These are phyloP conservation scores for Talaromyces sp. DNA, from an alignment of 2,329 filamentous ascomycete genomes.

Conservation along the genomic window DNA sequence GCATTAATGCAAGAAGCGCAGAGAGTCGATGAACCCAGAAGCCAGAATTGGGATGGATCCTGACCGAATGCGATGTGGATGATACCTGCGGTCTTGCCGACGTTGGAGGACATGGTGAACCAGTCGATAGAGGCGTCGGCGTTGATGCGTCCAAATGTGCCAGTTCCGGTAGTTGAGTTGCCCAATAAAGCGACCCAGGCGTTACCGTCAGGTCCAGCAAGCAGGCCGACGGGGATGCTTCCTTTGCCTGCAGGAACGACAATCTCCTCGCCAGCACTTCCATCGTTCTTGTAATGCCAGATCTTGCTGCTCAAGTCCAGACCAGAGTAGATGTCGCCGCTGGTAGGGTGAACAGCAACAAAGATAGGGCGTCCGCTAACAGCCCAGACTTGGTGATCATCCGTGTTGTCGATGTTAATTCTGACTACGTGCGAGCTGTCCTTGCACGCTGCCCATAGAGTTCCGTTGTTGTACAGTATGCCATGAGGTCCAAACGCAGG, in stretches of 20 bases:
- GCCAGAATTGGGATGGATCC: not conserved
- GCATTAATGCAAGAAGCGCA: not conserved
- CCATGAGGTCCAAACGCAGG: not conserved
- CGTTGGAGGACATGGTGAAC: not conserved
- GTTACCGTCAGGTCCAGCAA: not conserved
- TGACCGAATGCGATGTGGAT: not conserved
- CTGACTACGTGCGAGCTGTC: slow-evolving; percentile 9
- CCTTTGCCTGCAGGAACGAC: not conserved
- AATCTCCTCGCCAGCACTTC: not conserved
- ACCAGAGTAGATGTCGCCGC: slow-evolving; percentile 5
- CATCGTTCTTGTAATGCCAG: slow-evolving; percentile 10
- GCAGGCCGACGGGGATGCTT: not conserved
- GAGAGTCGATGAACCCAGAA: not conserved
- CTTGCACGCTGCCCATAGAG: slow-evolving; percentile 6
- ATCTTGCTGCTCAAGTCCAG: slow-evolving; percentile 12
- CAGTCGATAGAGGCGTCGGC: not conserved
- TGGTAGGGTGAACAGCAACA: slow-evolving; percentile 3
- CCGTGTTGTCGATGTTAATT: not conserved
- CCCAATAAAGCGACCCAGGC: not conserved
- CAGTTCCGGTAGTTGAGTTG: not conserved
- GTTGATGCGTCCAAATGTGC: not conserved
- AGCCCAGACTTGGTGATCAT: slow-evolving; percentile 2
- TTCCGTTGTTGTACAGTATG: slow-evolving; percentile 2
- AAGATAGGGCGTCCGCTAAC: slow-evolving; percentile 6
- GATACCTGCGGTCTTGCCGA: not conserved